Evolutionary conservation across 2,329 filamentous ascomycete genomes (phyloP), one percentile per base, ranked within the genome.

Genomic region (Golovinomyces cichoracearum): DNA sequence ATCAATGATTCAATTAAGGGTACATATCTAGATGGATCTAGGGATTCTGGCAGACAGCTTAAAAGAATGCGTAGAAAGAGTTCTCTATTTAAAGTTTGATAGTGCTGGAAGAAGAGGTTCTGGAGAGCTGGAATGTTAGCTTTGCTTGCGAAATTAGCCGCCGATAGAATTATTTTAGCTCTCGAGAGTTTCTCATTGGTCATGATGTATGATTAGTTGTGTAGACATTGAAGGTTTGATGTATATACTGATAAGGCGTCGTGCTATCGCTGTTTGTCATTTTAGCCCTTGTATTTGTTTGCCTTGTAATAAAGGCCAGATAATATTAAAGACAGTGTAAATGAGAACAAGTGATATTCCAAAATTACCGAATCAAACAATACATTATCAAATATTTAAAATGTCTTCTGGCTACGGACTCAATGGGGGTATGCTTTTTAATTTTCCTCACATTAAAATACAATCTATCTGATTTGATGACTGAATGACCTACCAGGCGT

Each of bases 361-460:
- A n/a, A n/a, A n/a, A n/a, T n/a, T n/a, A n/a, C n/a, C n/a, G n/a
- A n/a, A n/a, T n/a, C n/a, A n/a, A n/a, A n/a, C n/a, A n/a, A n/a
- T n/a, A n/a, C n/a, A n/a, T n/a, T n/a, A n/a, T n/a, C n/a, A 10
- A 21, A n/a, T 33, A 4, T 15, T 33, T n/a, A 44, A 3, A 27
- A 88, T 88, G 82, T 72, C 82, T 65, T 86, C 82, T 60, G 82
- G 82, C 67, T 88, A 78, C 65, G 82, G 82, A 65, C 70, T 92
- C 64, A 72, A 75, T 63, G 82, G 82, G 66, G 82, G 82, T 84
- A 68, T 58, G 76, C 69, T 9, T 23, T 15, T n/a, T n/a, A n/a
- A n/a, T n/a, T n/a, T 33, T 15, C 15, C 35, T 40, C 19, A 17
- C 2, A 40, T n/a, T 17, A 40, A n/a, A 17, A 15, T 9, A 2